phyloP scores from a whole-genome alignment of 768 basidiomycete genomes.

The Crepidotus variabilis region DNA sequence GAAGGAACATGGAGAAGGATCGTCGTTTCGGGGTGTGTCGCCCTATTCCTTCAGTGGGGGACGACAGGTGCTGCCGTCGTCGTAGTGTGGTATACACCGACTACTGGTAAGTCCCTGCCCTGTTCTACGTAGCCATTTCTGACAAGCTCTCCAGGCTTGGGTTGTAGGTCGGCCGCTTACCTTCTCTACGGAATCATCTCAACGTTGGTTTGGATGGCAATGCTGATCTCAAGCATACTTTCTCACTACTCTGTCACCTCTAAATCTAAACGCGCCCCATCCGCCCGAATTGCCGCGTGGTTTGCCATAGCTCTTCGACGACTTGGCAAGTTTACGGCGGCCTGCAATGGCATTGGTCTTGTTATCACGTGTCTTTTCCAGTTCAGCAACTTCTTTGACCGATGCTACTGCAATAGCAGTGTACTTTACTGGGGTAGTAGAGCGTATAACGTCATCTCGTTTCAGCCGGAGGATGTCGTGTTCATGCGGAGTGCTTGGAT shows the following conservation, averaged over 20 bases:
- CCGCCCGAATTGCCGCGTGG: conserved; percentile 16
- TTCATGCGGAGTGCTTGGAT: too few relatives aligned
- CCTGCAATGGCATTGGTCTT: conserved; percentile 27
- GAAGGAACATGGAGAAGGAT: background rate
- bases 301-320: conserved; percentile 15
- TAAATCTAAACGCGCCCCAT: conserved; percentile 1
- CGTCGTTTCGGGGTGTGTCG: background rate
- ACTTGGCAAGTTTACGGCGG: conserved; percentile 24
- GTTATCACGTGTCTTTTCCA: conserved; percentile 26
- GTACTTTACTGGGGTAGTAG: too few relatives aligned
- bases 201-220: conserved; percentile 26
- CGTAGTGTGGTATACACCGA: background rate
- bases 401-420: conserved; percentile 25
- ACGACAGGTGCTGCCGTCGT: conserved; percentile 1
- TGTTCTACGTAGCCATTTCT: too few relatives aligned
- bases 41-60: background rate
- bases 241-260: conserved; percentile 13
- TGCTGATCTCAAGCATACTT: conserved; percentile 26
- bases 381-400: conserved; percentile 27
- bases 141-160: conserved; percentile 11
- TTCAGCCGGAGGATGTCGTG: too few relatives aligned
- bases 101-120: too few relatives aligned
- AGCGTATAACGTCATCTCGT: too few relatives aligned
- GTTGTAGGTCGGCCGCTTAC: conserved; percentile 28
- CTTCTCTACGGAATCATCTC: conserved; percentile 26